phyloP scores from a whole-genome alignment of 2,329 filamentous ascomycete genomes.

The Cladosporium sp. region DNA sequence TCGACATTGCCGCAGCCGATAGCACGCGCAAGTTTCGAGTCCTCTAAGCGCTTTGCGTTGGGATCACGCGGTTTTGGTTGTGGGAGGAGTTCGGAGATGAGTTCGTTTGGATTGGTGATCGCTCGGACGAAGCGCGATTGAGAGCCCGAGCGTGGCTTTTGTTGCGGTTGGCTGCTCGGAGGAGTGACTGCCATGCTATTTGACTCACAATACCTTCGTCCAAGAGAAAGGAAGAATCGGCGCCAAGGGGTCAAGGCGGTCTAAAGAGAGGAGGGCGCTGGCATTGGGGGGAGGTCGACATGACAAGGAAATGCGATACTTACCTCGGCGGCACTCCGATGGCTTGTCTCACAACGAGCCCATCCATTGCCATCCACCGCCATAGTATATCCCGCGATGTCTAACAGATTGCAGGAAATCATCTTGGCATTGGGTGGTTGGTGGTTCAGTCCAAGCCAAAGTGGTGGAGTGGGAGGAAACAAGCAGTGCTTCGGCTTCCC shows the following conservation, averaged over 20 bases:
- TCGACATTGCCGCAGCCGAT: constrained; percentile 13
- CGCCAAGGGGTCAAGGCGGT: no score
- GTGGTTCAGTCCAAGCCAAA: background rate
- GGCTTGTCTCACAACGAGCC: constrained; percentile 6
- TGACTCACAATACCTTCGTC: no score
- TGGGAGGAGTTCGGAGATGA: constrained; percentile 13
- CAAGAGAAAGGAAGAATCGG: no score
- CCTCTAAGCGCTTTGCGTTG: constrained; percentile 15
- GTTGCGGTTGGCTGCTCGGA: background rate
- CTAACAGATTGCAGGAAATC: background rate
- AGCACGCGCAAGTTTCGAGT: constrained; percentile 13
- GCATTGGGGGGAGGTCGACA: no score
- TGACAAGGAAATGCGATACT: background rate
- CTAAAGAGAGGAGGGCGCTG: no score
- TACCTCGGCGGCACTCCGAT: background rate
- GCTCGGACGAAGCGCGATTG: constrained; percentile 12
- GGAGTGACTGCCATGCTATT: constrained; percentile 1
- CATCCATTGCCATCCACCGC: background rate
- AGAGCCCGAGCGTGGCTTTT: background rate
- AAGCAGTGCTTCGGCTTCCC: background rate
- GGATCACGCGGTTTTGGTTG: constrained; percentile 12
- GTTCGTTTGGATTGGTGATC: constrained; percentile 12
- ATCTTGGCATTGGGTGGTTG: constrained; percentile 7
- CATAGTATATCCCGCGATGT: background rate
- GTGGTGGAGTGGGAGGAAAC: no score